Evolutionary conservation across 2,329 filamentous ascomycete genomes (phyloP).

Genomic region (Sarocladium kiliense): DNA sequence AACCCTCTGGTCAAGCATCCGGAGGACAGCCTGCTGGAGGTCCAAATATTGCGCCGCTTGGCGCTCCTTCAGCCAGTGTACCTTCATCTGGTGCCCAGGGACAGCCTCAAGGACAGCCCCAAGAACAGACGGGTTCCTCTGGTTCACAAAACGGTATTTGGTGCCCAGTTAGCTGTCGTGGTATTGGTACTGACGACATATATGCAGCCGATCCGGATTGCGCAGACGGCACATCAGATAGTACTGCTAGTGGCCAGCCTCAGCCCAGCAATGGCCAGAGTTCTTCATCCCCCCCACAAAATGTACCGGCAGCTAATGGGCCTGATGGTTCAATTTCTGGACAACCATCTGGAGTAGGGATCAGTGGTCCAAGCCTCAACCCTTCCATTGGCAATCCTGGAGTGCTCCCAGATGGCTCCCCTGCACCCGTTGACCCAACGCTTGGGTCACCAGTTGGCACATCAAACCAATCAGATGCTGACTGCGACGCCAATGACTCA

Average conservation of each 20-base stretch:
- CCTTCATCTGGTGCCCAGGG: neutral
- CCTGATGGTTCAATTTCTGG: neutral
- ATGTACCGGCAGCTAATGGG: neutral
- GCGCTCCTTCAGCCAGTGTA: neutral
- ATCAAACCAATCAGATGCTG: neutral
- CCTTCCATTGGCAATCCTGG: conserved; percentile 3
- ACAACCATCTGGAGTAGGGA: neutral
- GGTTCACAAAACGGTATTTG: conserved; percentile 2
- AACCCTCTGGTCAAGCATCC: neutral
- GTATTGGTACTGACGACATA: neutral
- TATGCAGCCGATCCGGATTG: conserved; percentile 3
- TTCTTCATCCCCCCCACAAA: neutral
- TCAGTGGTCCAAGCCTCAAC: neutral
- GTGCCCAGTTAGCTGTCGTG: neutral
- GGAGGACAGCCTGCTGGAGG: neutral
- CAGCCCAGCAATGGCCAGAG: neutral
- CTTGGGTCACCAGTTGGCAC: neutral
- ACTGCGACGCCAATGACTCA: neutral
- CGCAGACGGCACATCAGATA: neutral
- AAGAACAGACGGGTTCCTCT: neutral
- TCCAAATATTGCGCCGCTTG: neutral
- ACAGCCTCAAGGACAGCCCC: neutral
- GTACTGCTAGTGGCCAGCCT: neutral
- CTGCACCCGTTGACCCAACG: neutral
- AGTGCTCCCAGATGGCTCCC: neutral